phyloP scores from a whole-genome alignment of 225 moss, liverwort and hornwort species.

The Anthoceros angustus region DNA sequence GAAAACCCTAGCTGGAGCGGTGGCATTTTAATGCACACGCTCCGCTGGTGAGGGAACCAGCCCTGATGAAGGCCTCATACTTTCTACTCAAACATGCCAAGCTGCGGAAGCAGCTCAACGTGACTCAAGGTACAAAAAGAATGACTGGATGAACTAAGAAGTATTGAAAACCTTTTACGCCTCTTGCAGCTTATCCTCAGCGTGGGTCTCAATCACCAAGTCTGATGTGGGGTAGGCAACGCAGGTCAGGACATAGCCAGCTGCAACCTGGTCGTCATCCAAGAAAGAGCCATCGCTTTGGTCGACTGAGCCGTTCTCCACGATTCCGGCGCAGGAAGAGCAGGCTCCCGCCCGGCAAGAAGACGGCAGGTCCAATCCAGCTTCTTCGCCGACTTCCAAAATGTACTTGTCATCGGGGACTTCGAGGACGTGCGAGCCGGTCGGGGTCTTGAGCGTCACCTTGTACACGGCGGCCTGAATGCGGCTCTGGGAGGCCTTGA shows the following conservation, averaged over 20 bases:
- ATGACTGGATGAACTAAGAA: no score
- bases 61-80: no score
- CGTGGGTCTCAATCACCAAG: neutral
- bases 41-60: no score
- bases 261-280: neutral
- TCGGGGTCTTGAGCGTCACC: constrained; percentile 12
- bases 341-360: constrained; percentile 24
- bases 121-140: no score
- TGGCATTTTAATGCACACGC: no score
- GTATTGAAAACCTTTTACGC: no score
- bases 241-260: neutral
- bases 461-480: constrained; percentile 8
- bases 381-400: constrained; percentile 16
- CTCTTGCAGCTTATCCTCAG: neutral
- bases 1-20: no score
- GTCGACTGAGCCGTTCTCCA: constrained; percentile 18
- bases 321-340: constrained; percentile 19
- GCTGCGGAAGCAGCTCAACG: no score
- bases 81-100: no score
- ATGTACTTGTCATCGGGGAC: constrained; percentile 19
- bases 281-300: constrained; percentile 9
- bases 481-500: constrained; percentile 2
- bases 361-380: constrained; percentile 14
- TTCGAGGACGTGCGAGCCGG: constrained; percentile 6
- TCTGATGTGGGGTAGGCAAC: neutral